Evolutionary conservation across 177 flowering plant genomes (phyloP).

Genomic region (Vitis hybrid): DNA sequence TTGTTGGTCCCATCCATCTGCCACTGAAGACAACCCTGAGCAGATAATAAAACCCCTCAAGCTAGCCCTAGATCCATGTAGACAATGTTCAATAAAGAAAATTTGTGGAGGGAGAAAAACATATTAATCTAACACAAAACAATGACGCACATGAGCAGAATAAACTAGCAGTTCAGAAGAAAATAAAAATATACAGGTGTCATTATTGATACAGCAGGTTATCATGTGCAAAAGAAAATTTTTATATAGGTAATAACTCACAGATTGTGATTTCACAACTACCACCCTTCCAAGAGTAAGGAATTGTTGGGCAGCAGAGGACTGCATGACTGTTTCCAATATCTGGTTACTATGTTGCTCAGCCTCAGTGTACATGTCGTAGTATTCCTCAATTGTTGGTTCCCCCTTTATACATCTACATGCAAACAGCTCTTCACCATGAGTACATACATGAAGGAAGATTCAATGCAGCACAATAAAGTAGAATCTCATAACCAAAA

Average conservation of each 20-base stretch:
- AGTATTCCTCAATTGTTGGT: constrained; percentile 94
- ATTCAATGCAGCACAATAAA: neutral
- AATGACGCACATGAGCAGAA: neutral
- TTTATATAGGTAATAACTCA: constrained; percentile 40
- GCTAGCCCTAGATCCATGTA: too few species aligned
- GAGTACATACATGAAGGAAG: neutral
- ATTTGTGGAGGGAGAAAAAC: neutral
- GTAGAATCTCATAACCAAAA: neutral
- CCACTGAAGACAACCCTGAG: too few species aligned
- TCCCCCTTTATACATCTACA: constrained; percentile 95
- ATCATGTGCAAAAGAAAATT: neutral
- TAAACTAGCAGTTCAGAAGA: neutral
- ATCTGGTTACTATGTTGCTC: constrained; percentile 48
- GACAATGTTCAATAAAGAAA: neutral
- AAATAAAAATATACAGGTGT: neutral
- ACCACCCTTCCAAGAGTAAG: constrained; percentile 84
- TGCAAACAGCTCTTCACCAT: constrained; percentile 18
- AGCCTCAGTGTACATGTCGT: constrained; percentile 68
- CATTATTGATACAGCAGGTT: neutral
- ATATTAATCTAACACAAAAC: neutral
- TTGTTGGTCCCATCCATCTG: too few species aligned
- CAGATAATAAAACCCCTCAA: too few species aligned
- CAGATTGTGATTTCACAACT: constrained; percentile 74
- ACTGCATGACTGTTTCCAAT: constrained; percentile 69
- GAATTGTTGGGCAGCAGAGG: constrained; percentile 49